A percentile compares a stretch with the other conserved stretches of the same genome.
These are phyloP conservation scores for Calonectria fujianensis DNA, from an alignment of 2,329 filamentous ascomycete genomes.

Conservation along the genomic window DNA sequence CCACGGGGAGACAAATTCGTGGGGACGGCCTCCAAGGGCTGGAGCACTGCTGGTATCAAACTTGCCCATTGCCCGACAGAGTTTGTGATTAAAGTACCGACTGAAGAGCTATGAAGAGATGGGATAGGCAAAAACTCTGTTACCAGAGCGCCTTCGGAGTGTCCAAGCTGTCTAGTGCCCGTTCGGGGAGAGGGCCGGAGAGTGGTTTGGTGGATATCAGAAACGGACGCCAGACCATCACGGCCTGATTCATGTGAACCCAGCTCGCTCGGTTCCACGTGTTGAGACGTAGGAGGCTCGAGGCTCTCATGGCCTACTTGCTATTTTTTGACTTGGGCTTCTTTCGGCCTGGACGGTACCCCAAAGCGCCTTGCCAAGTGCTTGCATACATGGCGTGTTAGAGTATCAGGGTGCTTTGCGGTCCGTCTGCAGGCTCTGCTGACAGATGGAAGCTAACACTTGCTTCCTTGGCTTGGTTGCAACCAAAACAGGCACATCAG, in stretches of 20 bases:
- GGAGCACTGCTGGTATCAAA: not conserved
- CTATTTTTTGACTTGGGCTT: not conserved
- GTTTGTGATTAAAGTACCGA: constrained; percentile 10
- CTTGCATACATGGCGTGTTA: constrained; percentile 21
- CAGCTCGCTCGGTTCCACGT: constrained; percentile 18
- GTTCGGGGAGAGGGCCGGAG: not conserved
- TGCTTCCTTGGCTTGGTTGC: not conserved
- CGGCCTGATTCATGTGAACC: constrained; percentile 23
- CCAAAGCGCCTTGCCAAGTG: constrained; percentile 27
- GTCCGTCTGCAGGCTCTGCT: constrained; percentile 6
- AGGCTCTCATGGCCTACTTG: constrained; percentile 2
- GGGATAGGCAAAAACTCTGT: not conserved
- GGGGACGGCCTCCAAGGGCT: not conserved
- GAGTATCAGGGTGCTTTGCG: constrained; percentile 14
- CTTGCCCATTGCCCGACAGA: not conserved
- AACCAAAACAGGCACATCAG: constrained; percentile 34
- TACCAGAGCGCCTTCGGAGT: constrained; percentile 13
- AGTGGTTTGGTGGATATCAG: constrained; percentile 11
- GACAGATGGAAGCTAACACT: constrained; percentile 12
- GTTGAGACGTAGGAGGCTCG: not conserved
- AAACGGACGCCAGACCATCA: constrained; percentile 7
- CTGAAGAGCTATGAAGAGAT: not conserved
- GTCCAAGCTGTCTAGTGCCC: constrained; percentile 18
- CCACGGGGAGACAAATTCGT: not conserved
- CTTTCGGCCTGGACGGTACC: constrained; percentile 6